Evolutionary conservation across 2,329 filamentous ascomycete species (phyloP), one percentile per base, ranked within the genome.

Genomic region (Coccinonectria pachysandricola): DNA sequence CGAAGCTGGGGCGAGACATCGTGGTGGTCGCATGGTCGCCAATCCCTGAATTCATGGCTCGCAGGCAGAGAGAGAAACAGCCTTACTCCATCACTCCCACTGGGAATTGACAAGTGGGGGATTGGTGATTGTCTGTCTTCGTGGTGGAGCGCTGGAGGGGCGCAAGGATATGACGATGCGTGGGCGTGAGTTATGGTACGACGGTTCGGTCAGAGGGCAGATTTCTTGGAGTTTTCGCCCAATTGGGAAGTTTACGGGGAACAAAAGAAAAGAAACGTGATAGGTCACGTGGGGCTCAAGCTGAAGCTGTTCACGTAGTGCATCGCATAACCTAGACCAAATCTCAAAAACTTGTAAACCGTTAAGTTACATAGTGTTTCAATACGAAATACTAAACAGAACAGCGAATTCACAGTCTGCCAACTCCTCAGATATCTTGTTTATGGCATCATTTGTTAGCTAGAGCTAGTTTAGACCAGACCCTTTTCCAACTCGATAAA

Each of bases 401-500:
- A n/a, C n/a, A n/a, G n/a, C n/a, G n/a, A n/a, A n/a, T n/a, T n/a
- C n/a, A n/a, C n/a, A n/a, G n/a, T n/a, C n/a, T n/a, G n/a, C n/a
- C n/a, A n/a, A n/a, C n/a, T n/a, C n/a, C n/a, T n/a, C n/a, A n/a
- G n/a, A n/a, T n/a, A n/a, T n/a, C n/a, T n/a, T n/a, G n/a, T n/a
- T n/a, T n/a, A n/a, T n/a, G n/a, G n/a, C n/a, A n/a, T n/a, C n/a
- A n/a, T n/a, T n/a, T n/a, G n/a, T n/a, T n/a, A n/a, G n/a, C n/a
- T n/a, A n/a, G n/a, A n/a, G n/a, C n/a, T n/a, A n/a, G n/a, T n/a
- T n/a, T n/a, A n/a, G n/a, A n/a, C n/a, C n/a, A n/a, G n/a, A n/a
- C n/a, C n/a, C 42, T 60, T 59, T 21, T 51, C 49, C 31, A 57
- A 23, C 30, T 53, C 48, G 10, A 55, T 25, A 35, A 59, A 57